Conservation (phyloP, 148 eudicot genomes). For the Fagopyrum esculentum region DNA sequence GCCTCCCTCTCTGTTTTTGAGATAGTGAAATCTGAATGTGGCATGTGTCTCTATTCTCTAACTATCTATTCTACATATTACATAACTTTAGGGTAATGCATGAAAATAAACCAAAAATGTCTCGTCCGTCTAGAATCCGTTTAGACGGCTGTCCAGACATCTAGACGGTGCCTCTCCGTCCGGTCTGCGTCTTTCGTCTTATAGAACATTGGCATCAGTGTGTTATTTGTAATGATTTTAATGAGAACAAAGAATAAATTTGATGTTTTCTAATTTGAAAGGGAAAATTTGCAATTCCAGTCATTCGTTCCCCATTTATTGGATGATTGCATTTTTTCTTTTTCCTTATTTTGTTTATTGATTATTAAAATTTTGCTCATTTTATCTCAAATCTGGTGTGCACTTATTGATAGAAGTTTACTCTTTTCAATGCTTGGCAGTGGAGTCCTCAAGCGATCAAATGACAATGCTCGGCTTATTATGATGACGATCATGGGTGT, state of each 20-base stretch:
- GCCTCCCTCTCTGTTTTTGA: too few relatives aligned
- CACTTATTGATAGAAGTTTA: not conserved
- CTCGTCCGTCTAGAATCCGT: too few relatives aligned
- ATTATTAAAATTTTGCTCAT: not conserved
- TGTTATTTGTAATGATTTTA: not conserved
- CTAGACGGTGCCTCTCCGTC: too few relatives aligned
- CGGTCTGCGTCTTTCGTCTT: too few relatives aligned
- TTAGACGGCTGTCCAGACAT: too few relatives aligned
- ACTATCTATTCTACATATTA: too few relatives aligned
- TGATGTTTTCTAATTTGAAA: not conserved
- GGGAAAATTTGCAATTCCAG: not conserved
- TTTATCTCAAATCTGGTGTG: not conserved
- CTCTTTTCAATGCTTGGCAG: constrained; percentile 24
- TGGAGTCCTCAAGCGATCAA: constrained; percentile 43
- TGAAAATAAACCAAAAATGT: too few relatives aligned
- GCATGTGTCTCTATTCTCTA: too few relatives aligned
- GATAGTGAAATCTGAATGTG: too few relatives aligned
- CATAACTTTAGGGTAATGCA: too few relatives aligned
- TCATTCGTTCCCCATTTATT: not conserved
- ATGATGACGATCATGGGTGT: constrained; percentile 53
- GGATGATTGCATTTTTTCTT: not conserved
- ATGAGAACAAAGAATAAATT: not conserved
- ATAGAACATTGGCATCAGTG: not conserved
- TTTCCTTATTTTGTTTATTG: not conserved
- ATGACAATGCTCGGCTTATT: constrained; percentile 39